Base-by-base conservation (phyloP, 169 alveolate species). In the Plasmodium chabaudi region DNA sequence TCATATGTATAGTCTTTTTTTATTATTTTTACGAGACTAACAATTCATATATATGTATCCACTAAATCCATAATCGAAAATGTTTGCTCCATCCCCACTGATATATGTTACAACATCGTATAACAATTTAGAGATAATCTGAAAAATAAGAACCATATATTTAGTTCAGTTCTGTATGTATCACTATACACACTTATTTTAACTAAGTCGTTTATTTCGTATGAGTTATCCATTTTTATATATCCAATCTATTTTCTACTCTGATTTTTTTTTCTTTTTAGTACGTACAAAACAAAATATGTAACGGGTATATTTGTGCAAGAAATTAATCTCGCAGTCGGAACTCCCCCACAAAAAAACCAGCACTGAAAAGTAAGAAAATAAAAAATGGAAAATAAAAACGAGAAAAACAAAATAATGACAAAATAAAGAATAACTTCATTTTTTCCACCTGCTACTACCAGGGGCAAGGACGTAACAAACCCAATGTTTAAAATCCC, bases 401-500 rank as follows among this genome's bases (percentile, higher is more conserved):
- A 65, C 4, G 0, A 25, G 9, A 61, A 10, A 49, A 15, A 17
- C 49, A 46, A 46, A 15, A 7, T 23, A n/a, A 9, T 4, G 2
- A n/a, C n/a, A n/a, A n/a, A n/a, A n/a, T n/a, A n/a, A n/a, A n/a
- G n/a, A n/a, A n/a, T n/a, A n/a, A n/a, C n/a, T 6, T 6, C 49
- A 17, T 72, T 57, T 27, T 23, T 42, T 69, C 46, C 49, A 79
- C 89, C 39, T 79, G 61, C 89, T 46, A 79, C 65, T 57, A 79
- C 89, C 49, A 67, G 44, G 57, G 89, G 89, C 10, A 79, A 57
- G 47, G 89, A 79, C 25, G 68, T 27, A 17, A 79, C 82, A 51
- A 64, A 69, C 21, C 89, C 89, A 13, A 79, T 57, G 39, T 56
- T 79, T 47, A 79, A 67, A 79, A 79, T 79, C 39, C 89, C 89